phyloP scores from a whole-genome alignment of 176 grass and related monocot genomes.

The Lolium perenne region DNA sequence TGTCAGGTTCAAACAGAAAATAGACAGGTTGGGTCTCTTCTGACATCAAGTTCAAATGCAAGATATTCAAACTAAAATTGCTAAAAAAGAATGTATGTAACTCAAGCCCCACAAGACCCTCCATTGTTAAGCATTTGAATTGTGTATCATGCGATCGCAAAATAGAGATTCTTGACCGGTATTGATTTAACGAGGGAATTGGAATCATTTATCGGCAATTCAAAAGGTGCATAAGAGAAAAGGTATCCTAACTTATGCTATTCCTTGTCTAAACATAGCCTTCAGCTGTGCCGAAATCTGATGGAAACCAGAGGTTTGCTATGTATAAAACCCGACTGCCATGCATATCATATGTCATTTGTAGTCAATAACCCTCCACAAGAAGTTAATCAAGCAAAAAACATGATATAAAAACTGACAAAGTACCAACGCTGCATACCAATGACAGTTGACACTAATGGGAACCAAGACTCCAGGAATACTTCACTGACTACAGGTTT shows the following conservation, averaged over 20 bases:
- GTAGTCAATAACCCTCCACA: neutral
- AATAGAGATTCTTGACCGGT: no score
- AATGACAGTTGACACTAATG: neutral
- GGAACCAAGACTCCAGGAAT: neutral
- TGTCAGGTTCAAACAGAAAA: no score
- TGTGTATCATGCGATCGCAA: no score
- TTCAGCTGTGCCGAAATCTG: neutral
- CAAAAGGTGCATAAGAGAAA: neutral
- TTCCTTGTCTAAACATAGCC: neutral
- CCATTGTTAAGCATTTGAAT: no score
- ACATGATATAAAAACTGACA: neutral
- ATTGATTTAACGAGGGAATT: no score
- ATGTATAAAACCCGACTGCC: neutral
- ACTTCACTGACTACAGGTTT: neutral
- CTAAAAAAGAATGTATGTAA: no score
- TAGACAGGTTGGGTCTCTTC: no score
- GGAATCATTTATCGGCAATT: no score
- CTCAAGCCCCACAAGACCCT: no score
- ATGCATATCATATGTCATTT: neutral
- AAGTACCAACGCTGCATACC: neutral
- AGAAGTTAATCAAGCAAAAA: neutral
- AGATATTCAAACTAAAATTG: no score
- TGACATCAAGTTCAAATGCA: no score
- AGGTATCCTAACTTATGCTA: neutral
- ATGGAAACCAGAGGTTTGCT: neutral